Conservation (phyloP, 768 basidiomycete species). For the Termitomyces heimii region DNA sequence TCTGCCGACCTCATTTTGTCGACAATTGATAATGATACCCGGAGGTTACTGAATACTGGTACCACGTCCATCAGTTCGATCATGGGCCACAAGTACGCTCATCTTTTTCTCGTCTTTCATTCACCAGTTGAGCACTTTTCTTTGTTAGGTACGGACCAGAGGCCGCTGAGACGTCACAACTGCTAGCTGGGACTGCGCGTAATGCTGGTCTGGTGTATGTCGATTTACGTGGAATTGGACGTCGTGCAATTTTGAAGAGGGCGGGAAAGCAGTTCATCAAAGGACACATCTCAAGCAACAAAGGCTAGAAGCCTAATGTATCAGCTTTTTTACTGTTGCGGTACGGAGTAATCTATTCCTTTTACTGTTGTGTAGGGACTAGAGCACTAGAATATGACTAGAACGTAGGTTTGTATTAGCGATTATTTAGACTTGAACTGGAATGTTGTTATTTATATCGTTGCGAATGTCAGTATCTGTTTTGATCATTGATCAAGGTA, state of each 20-base stretch:
- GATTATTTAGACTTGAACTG: too few species aligned
- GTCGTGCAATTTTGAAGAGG: conserved; percentile 60
- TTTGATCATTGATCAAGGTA: not conserved
- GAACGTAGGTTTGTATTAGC: not conserved
- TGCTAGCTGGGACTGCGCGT: conserved; percentile 58
- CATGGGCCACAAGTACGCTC: conserved; percentile 49
- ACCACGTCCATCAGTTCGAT: conserved; percentile 42
- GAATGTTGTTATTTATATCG: too few species aligned
- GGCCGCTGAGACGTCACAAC: conserved; percentile 50
- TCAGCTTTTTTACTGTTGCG: not conserved
- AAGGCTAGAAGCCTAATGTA: not conserved
- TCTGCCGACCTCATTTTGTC: conserved; percentile 64
- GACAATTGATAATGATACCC: conserved; percentile 54
- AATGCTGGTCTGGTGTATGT: conserved; percentile 77
- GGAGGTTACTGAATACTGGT: conserved; percentile 45
- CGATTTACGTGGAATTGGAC: conserved; percentile 67
- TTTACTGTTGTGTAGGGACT: not conserved
- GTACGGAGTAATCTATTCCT: not conserved
- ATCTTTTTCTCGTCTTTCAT: not conserved
- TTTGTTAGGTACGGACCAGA: conserved; percentile 51
- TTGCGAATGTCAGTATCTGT: too few species aligned
- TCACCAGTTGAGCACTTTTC: not conserved
- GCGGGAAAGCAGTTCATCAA: conserved; percentile 55
- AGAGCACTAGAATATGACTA: not conserved
- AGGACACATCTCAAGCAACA: conserved; percentile 16